Percentiles rank a stretch among this genome's conserved stretches.
phyloP scores from a whole-genome alignment of 2,329 filamentous ascomycete genomes.

The Ophiostoma perfectum region DNA sequence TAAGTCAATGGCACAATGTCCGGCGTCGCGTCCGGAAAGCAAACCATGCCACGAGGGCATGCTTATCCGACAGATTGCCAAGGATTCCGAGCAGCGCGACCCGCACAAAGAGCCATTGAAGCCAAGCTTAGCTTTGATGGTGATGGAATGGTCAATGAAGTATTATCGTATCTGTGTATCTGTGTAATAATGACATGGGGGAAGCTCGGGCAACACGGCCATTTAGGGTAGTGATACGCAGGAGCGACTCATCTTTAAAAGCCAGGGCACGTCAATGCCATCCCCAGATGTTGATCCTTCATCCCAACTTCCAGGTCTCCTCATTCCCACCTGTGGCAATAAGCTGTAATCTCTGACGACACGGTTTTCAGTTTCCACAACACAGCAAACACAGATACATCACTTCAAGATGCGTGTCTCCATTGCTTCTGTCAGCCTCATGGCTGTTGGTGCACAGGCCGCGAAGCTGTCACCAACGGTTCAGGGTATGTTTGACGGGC shows the following conservation, averaged over 20 bases:
- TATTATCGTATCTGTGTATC: background rate
- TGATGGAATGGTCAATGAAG: background rate
- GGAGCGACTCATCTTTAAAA: background rate
- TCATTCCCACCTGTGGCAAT: background rate
- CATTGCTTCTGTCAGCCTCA: background rate
- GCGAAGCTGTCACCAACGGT: constrained; percentile 10
- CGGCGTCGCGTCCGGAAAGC: background rate
- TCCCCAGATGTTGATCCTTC: background rate
- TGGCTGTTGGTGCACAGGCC: background rate
- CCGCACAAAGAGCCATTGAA: background rate
- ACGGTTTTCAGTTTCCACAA: background rate
- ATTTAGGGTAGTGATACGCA: background rate
- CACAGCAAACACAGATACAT: too few relatives aligned
- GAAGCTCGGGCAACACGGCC: background rate
- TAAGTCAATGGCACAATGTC: background rate
- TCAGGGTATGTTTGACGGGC: constrained; percentile 41
- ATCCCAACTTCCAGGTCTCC: background rate
- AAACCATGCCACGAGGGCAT: background rate
- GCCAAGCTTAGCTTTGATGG: background rate
- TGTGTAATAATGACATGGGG: background rate
- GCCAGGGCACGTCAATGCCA: background rate
- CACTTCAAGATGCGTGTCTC: background rate
- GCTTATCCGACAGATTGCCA: background rate
- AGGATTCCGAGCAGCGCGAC: background rate
- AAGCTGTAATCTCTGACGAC: background rate